Conservation (phyloP, 306 rosid species). For the Canavalia ensiformis region DNA sequence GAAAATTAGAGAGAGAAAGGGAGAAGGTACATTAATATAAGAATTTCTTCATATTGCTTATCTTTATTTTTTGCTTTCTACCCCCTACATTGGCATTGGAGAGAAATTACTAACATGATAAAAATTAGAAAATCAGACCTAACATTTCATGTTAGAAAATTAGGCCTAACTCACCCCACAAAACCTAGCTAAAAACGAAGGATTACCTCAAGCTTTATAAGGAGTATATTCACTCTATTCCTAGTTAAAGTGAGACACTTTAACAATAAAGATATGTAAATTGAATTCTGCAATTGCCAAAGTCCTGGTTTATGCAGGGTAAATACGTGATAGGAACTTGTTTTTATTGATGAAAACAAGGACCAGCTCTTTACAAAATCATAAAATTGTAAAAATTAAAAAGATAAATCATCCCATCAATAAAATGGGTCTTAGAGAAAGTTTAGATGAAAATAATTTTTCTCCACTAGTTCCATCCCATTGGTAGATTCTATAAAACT, state of each 20-base stretch:
- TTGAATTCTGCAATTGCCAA: background rate
- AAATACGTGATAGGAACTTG: background rate
- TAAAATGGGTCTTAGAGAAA: too few relatives aligned
- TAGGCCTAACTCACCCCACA: too few relatives aligned
- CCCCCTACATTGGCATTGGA: background rate
- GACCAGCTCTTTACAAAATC: background rate
- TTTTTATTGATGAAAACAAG: background rate
- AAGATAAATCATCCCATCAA: too few relatives aligned
- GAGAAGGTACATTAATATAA: slow-evolving; percentile 67
- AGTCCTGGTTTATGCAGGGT: background rate
- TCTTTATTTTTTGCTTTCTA: background rate
- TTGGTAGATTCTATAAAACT: background rate
- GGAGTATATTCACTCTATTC: too few relatives aligned
- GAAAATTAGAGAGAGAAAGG: slow-evolving; percentile 56
- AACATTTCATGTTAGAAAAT: too few relatives aligned
- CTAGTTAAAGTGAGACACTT: too few relatives aligned
- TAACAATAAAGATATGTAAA: background rate
- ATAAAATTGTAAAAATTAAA: background rate
- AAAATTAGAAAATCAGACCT: too few relatives aligned
- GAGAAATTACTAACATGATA: background rate
- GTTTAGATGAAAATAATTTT: background rate
- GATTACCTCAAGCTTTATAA: too few relatives aligned
- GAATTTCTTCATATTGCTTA: background rate
- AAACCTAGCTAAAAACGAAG: too few relatives aligned
- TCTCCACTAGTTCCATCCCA: background rate